phyloP scores from a whole-genome alignment of 2,329 filamentous ascomycete species.

The Fusarium kyushuense region DNA sequence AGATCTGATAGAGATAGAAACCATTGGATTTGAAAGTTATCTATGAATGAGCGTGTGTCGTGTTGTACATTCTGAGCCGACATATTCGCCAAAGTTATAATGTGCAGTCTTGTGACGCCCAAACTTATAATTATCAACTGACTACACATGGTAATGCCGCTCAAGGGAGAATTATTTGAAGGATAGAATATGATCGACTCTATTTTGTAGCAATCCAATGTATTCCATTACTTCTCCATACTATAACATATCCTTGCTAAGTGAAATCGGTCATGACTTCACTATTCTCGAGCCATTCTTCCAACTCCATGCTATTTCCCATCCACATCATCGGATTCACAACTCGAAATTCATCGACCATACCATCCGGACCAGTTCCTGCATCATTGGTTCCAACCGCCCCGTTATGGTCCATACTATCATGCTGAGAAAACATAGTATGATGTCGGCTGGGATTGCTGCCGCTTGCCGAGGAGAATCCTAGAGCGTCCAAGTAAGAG shows the following conservation, averaged over 20 bases:
- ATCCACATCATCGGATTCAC: not conserved
- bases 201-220: too few relatives aligned
- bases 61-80: not conserved
- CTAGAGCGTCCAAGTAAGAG: not conserved
- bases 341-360: not conserved
- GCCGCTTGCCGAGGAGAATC: not conserved
- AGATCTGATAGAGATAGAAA: too few relatives aligned
- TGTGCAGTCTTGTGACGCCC: too few relatives aligned
- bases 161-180: too few relatives aligned
- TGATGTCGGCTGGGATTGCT: not conserved
- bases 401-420: accelerated
- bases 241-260: not conserved
- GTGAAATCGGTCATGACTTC: not conserved
- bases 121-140: too few relatives aligned
- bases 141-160: too few relatives aligned
- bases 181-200: too few relatives aligned
- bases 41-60: not conserved
- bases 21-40: accelerated
- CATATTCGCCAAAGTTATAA: not conserved
- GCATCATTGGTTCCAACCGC: accelerated
- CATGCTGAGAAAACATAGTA: not conserved
- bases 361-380: not conserved
- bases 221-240: too few relatives aligned
- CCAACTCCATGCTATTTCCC: not conserved
- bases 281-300: not conserved